Evolutionary conservation across 345 rosid species (phyloP), one percentile per base, ranked within the genome.

Genomic region (Citropsis articulata): DNA sequence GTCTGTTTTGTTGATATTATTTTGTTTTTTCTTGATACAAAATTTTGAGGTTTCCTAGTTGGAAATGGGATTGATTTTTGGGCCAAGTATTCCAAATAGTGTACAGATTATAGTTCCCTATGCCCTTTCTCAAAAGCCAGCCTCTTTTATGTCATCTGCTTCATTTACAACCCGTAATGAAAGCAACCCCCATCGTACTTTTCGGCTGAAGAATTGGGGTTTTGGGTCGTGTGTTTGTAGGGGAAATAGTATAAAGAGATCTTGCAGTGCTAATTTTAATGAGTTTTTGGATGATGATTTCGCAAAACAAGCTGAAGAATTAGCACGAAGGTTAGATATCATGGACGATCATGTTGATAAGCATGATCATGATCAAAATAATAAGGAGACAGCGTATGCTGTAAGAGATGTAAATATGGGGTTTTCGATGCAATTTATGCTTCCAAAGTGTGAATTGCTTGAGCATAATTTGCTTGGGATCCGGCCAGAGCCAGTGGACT

Each of bases 391-490:
- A 5, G 42, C 62, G 33, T 79, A 48, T 79, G 63, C 75, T 40
- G 76, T 14, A n/a, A 57, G 81, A 5, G 76, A 80, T 16, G 40
- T 7, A 61, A 28, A 36, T n/a, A 30, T 22, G 72, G 33, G 27
- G 61, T 64, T 59, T 66, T 78, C 78, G 6, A 42, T 56, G 66
- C 80, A 79, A 19, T 66, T 77, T 50, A 66, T 81, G 35, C 85
- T 83, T 69, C 78, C 83, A 14, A 83, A 81, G 38, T 21, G 81
- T 2, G 88, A 88, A 57, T 72, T 84, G 56, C 84, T 79, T 6
- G 86, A 78, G 71, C 87, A 86, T 9, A 60, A 57, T 36, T 25
- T 74, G 71, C 84, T 90, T 9, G 90, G 90, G 35, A 84, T 88
- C 76, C 56, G 42, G 56, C 85, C 81, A 0, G 84, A 83, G 72